phyloP scores from a whole-genome alignment of 116 monocot species.

The Phalaenopsis hybrid region DNA sequence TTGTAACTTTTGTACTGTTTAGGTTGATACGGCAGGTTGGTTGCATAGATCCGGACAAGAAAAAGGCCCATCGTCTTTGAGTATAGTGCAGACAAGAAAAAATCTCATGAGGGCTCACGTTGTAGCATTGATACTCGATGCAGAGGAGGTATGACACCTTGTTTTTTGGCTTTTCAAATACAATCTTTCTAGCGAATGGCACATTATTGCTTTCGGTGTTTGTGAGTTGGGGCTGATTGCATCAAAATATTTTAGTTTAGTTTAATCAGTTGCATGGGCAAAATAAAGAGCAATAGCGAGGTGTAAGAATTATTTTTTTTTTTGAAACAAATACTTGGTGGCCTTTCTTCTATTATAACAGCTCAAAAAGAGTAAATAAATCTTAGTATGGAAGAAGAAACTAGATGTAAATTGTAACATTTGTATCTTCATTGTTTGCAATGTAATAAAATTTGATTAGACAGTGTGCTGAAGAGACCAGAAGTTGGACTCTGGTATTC shows the following conservation, averaged over 20 bases:
- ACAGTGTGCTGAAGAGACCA: too few species aligned
- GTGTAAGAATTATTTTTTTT: not conserved
- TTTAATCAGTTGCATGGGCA: not conserved
- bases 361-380: not conserved
- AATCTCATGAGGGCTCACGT: constrained; percentile 98
- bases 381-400: not conserved
- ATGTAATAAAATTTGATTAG: too few species aligned
- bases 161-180: not conserved
- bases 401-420: too few species aligned
- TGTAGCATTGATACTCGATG: constrained; percentile 95
- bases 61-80: constrained; percentile 84
- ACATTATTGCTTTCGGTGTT: not conserved
- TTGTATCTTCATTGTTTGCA: too few species aligned
- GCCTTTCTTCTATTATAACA: not conserved
- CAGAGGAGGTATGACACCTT: constrained; percentile 61
- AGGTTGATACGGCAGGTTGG: constrained; percentile 99
- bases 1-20: constrained; percentile 9
- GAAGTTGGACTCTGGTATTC: too few species aligned
- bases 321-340: not conserved
- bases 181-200: not conserved
- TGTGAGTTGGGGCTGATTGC: not conserved
- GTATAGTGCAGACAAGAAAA: constrained; percentile 87
- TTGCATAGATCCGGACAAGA: constrained; percentile 84
- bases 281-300: not conserved
- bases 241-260: not conserved